Evolutionary conservation across 2,329 filamentous ascomycete genomes (phyloP).

Genomic region (Aspergillus clavatus): DNA sequence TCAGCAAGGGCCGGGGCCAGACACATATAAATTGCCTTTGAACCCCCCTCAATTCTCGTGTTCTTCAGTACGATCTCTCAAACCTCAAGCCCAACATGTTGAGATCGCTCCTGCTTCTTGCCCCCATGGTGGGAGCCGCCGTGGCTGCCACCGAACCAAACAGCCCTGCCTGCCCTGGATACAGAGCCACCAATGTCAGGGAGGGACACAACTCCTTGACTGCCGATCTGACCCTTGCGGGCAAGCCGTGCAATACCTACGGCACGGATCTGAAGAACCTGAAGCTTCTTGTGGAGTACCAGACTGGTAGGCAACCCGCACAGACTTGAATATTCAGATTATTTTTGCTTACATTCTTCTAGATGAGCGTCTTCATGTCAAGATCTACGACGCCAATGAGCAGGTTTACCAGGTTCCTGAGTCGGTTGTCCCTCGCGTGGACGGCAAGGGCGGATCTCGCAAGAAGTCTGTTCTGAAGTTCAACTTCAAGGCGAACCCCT

Average conservation of each 20-base stretch:
- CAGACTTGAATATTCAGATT: background rate
- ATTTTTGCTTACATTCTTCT: slow-evolving; percentile 1
- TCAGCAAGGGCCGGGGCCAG: background rate
- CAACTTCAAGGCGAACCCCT: slow-evolving; percentile 53
- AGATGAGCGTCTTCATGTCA: slow-evolving; percentile 67
- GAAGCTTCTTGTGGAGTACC: slow-evolving; percentile 57
- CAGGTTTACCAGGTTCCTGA: slow-evolving; percentile 71
- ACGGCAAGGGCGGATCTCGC: slow-evolving; percentile 42
- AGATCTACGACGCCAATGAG: slow-evolving; percentile 66
- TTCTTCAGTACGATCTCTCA: background rate
- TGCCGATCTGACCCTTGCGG: slow-evolving; percentile 66
- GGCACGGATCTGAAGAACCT: slow-evolving; percentile 54
- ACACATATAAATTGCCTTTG: slow-evolving; percentile 6
- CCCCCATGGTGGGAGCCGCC: slow-evolving; percentile 26
- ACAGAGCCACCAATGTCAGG: slow-evolving; percentile 34
- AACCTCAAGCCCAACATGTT: slow-evolving; percentile 19
- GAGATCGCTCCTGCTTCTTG: slow-evolving; percentile 22
- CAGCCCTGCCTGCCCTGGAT: slow-evolving; percentile 33
- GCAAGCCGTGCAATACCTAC: slow-evolving; percentile 58
- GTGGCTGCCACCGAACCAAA: slow-evolving; percentile 15
- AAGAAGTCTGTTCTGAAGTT: slow-evolving; percentile 43
- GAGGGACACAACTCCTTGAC: slow-evolving; percentile 50
- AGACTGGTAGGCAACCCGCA: slow-evolving; percentile 49
- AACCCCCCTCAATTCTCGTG: background rate
- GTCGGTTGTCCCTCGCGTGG: slow-evolving; percentile 60